Evolutionary conservation across 495 filamentous ascomycete genomes (phyloP).

Genomic region (Chaetomium cochliodes): DNA sequence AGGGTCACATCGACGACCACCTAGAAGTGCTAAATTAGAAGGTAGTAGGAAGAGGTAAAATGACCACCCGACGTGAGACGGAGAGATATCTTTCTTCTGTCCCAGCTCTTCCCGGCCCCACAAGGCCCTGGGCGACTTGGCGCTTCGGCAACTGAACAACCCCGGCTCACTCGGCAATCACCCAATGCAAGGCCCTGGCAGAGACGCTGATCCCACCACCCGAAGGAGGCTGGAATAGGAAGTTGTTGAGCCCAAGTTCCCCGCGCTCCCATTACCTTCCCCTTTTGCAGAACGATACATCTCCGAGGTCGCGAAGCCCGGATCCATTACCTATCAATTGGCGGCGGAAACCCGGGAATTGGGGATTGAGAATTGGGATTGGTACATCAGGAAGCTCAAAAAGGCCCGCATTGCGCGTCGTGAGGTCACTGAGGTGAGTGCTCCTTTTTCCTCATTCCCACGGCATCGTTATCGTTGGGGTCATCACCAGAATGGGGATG

Average conservation of each 20-base stretch:
- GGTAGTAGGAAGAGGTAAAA: too few species aligned
- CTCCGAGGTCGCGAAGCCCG: not conserved
- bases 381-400: not conserved
- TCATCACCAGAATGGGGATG: conserved; percentile 9
- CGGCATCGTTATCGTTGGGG: not conserved
- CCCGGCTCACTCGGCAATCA: too few species aligned
- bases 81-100: too few species aligned
- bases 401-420: not conserved
- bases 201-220: not conserved
- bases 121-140: not conserved
- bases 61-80: too few species aligned
- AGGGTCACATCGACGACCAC: too few species aligned
- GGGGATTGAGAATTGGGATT: not conserved
- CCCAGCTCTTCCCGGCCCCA: not conserved
- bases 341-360: not conserved
- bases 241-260: conserved; percentile 1
- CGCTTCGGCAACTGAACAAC: not conserved
- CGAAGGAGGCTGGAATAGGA: conserved; percentile 11
- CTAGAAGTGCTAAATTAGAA: too few species aligned
- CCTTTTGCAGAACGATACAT: conserved; percentile 6
- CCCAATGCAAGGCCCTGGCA: too few species aligned
- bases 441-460: not conserved
- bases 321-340: not conserved
- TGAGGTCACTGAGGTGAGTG: not conserved
- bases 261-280: conserved; percentile 3